Evolutionary conservation across 768 basidiomycete genomes (phyloP), one percentile per base, ranked within the genome.

Genomic region (Pleurotus eryngii): DNA sequence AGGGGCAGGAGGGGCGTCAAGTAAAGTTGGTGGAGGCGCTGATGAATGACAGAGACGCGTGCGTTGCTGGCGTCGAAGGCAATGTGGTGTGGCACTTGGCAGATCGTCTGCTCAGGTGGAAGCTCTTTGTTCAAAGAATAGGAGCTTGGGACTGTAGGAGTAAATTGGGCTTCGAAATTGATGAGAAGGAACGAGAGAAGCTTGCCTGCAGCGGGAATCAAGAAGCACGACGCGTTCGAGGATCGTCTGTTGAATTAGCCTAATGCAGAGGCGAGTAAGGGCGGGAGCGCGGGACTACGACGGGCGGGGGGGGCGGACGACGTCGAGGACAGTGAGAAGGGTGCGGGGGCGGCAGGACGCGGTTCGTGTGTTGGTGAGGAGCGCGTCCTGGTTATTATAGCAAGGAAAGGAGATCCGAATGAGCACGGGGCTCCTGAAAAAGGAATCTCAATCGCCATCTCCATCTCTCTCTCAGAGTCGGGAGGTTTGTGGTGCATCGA

Each of bases 71-170:
- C 55, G 22, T 46, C 55, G 58, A 47, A 57, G 55, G 57, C 60
- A 54, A 56, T 35, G 48, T 40, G 48, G 30, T 24, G 38, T 57
- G 37, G 59, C 57, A 63, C 65, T 63, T 70, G 65, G 67, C 51
- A 66, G 70, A 72, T 72, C 70, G 68, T 68, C 70, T 68, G 58
- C 57, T 55, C 39, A 40, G 49, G 58, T 60, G 18, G 42, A 45
- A 45, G 49, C 18, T 55, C 27, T 51, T 49, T 59, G 53, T 46
- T 62, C 59, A 59, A 61, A 63, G 49, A 17, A 38, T 39, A 30
- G 40, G 56, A 51, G 40, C 20, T 40, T 17, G 20, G 27, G 26
- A 27, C 8, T 22, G 42, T 20, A n/a, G 57, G 20, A 18, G 15
- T 42, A 35, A 35, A 35, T 35, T 35, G 30, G 27, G 30, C 30